phyloP scores from a whole-genome alignment of 768 basidiomycete species.

The Tylopilus balloui region DNA sequence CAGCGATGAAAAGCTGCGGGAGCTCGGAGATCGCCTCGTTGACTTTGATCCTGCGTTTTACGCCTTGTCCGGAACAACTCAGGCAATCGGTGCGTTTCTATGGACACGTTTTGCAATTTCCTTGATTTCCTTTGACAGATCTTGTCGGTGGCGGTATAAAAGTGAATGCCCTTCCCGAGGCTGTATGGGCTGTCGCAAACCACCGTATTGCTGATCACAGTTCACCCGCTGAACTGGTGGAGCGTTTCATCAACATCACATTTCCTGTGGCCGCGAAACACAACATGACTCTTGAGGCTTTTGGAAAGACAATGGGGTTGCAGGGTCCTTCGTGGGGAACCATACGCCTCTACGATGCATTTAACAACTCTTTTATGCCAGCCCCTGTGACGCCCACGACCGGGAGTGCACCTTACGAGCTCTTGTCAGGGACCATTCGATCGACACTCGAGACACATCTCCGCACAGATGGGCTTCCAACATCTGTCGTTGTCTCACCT shows the following conservation, averaged over 20 bases:
- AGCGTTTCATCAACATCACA: slow-evolving; percentile 8
- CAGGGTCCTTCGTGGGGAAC: slow-evolving; percentile 32
- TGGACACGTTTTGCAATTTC: slow-evolving; percentile 4
- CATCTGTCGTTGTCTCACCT: slow-evolving; percentile 34
- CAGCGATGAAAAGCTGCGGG: slow-evolving; percentile 18
- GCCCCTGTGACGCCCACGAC: slow-evolving; percentile 41
- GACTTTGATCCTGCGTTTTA: slow-evolving; percentile 22
- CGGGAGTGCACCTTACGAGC: slow-evolving; percentile 33
- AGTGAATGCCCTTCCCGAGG: slow-evolving; percentile 45
- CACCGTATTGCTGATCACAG: slow-evolving; percentile 34
- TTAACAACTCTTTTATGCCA: slow-evolving; percentile 33
- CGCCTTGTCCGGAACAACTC: slow-evolving; percentile 24
- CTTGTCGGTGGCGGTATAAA: slow-evolving; percentile 41
- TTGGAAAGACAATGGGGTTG: slow-evolving; percentile 32
- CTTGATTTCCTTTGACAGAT: slow-evolving; percentile 33
- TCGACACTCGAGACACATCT: slow-evolving; percentile 34
- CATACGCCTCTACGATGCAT: slow-evolving; percentile 37
- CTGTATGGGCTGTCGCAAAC: slow-evolving; percentile 34
- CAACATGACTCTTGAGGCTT: slow-evolving; percentile 40
- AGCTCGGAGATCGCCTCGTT: slow-evolving; percentile 14
- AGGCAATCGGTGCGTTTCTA: slow-evolving; percentile 22
- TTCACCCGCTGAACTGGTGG: slow-evolving; percentile 12
- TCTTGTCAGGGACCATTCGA: slow-evolving; percentile 43
- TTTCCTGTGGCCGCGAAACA: slow-evolving; percentile 27
- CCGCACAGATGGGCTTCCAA: slow-evolving; percentile 20